Evolutionary conservation across 106 monocot genomes (phyloP), one percentile per base, ranked within the genome.

Genomic region (Xerophyta viscosa): DNA sequence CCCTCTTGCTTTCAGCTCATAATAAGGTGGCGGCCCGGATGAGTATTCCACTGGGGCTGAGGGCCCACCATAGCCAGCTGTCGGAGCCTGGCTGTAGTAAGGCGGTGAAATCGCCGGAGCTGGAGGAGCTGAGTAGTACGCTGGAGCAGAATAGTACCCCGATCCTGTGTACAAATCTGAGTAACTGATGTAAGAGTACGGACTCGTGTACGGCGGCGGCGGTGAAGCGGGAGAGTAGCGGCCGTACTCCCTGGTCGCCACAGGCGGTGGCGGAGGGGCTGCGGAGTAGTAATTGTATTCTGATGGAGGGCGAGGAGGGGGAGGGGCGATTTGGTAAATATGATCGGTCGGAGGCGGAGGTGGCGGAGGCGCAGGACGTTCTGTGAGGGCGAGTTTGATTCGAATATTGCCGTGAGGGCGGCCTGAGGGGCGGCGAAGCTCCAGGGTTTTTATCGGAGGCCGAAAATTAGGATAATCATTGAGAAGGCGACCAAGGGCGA

Each of bases 351-450:
- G 50, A 15, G 71, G 71, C 37, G 61, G 73, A 45, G 70, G 74
- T 0, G 71, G 72, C 6, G 52, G 52, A 4, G 66, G 70, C 17
- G 27, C 31, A 3, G 82, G 57, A 24, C 65, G 72, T 54, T 86
- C 83, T 10, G 64, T 69, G 29, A 82, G 21, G 54, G 72, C 63
- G 56, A 98, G 26, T 62, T 72, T 85, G 85, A 98, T 61, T 15
- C 82, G 64, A 50, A 89, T 45, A 68, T 98, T 89, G 26, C 96
- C 96, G 61, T 98, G 96, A 11, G 82, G 79, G 4, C 96, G 76
- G 20, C 96, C 96, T 21, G 96, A 98, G 14, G 96, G 83, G 37
- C 89, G 85, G 45, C 58, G 72, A 48, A 98, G 76, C 49, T 86
- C 82, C 8, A 98, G 76, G 26, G 81, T 76, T 41, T 46, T 59